phyloP scores from a whole-genome alignment of 176 grass and related monocot species.

The Saccharum spontaneum region DNA sequence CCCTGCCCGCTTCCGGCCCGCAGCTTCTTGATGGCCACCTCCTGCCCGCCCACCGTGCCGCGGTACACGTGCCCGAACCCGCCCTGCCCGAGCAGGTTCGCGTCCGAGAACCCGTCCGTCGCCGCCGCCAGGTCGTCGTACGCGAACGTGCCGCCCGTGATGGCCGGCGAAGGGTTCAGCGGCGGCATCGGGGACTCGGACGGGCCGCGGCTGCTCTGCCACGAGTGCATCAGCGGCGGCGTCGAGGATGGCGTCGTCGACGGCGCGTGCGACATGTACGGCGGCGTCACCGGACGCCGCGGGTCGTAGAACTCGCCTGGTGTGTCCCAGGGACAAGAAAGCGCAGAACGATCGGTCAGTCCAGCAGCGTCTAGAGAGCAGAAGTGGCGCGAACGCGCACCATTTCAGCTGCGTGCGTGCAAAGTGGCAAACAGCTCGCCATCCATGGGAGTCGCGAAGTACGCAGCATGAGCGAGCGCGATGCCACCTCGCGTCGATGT shows the following conservation, averaged over 20 bases:
- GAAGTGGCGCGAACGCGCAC: not conserved
- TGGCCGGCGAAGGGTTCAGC: not conserved
- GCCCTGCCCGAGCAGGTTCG: constrained; percentile 79
- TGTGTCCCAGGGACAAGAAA: not conserved
- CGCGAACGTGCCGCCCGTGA: constrained; percentile 45
- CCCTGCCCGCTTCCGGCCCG: constrained; percentile 69
- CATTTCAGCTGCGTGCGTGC: not conserved
- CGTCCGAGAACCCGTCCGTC: constrained; percentile 68
- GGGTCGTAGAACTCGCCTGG: constrained; percentile 43
- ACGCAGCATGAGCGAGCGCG: not conserved
- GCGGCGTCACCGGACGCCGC: constrained; percentile 26
- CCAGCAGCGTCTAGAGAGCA: not conserved
- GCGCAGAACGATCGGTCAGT: not conserved
- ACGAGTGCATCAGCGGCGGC: constrained; percentile 31
- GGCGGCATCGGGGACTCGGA: constrained; percentile 28
- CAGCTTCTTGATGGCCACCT: constrained; percentile 88
- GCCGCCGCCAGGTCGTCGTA: constrained; percentile 74
- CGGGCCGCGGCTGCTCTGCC: constrained; percentile 27
- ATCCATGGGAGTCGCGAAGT: not conserved
- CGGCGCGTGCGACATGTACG: constrained; percentile 21
- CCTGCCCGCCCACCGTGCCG: constrained; percentile 59
- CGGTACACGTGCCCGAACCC: constrained; percentile 85
- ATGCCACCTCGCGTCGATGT: constrained; percentile 1
- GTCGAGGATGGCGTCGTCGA: constrained; percentile 40
- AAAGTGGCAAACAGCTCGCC: not conserved